Conservation (phyloP, 2,329 filamentous ascomycete genomes). For the Ophiocordyceps unilateralis region DNA sequence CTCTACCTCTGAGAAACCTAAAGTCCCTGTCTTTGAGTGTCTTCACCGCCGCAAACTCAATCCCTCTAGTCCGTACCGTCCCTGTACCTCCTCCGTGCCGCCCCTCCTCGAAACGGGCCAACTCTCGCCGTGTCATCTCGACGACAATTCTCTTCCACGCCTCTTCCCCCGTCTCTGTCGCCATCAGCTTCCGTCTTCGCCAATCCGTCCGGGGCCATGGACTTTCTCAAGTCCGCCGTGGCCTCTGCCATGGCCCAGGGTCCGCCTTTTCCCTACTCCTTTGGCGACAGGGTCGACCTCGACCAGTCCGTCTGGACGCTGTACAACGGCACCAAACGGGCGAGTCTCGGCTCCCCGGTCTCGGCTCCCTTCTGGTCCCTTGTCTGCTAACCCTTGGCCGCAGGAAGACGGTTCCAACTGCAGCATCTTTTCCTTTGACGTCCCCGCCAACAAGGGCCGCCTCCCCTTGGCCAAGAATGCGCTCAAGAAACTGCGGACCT, state of each 20-base stretch:
- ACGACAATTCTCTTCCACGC: neutral
- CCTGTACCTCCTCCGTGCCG: neutral
- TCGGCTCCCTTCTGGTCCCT: neutral
- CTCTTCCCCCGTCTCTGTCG: neutral
- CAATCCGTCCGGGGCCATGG: conserved; percentile 46
- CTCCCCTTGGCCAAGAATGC: conserved; percentile 85
- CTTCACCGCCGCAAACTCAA: too few species aligned
- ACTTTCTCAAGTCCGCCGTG: conserved; percentile 95
- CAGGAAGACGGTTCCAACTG: conserved; percentile 89
- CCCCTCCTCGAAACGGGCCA: neutral
- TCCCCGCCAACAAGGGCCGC: conserved; percentile 60
- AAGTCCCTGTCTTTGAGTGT: too few species aligned
- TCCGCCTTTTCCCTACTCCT: conserved; percentile 78
- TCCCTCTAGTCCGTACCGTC: neutral
- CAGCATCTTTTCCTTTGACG: conserved; percentile 94
- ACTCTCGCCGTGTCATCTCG: neutral
- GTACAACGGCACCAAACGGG: conserved; percentile 82
- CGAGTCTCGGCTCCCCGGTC: conserved; percentile 20
- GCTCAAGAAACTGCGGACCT: conserved; percentile 77
- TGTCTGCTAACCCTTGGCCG: neutral
- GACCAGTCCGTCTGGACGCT: conserved; percentile 94
- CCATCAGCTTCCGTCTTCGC: neutral
- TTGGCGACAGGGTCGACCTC: conserved; percentile 82
- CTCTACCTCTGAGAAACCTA: too few species aligned
- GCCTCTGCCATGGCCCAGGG: conserved; percentile 93